These are phyloP conservation scores for Fomitopsis pulvina DNA, from an alignment of 768 basidiomycete genomes.

Conservation along the genomic window DNA sequence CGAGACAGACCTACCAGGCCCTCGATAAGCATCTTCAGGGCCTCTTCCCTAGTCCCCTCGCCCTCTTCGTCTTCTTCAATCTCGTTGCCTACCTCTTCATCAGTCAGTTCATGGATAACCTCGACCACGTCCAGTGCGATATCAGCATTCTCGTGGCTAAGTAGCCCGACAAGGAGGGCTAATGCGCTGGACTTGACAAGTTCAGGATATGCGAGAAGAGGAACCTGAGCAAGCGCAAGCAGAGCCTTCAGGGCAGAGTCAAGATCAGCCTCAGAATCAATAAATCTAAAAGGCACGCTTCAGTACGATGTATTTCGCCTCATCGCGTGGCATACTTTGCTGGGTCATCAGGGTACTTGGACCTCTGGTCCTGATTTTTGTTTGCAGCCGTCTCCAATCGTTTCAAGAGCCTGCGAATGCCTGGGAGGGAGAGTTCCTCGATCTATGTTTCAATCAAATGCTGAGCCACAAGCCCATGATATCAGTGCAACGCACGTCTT, in stretches of 20 bases:
- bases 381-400: constrained; percentile 84
- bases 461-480: constrained; percentile 1
- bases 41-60: constrained; percentile 53
- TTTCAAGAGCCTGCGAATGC: constrained; percentile 66
- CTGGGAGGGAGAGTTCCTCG: constrained; percentile 61
- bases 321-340: constrained; percentile 58
- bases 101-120: constrained; percentile 88
- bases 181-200: constrained; percentile 73
- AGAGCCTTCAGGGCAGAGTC: constrained; percentile 82
- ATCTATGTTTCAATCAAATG: constrained; percentile 31
- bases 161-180: constrained; percentile 67
- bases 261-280: constrained; percentile 96
- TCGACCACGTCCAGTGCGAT: constrained; percentile 96
- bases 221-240: constrained; percentile 83
- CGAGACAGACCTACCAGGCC: constrained; percentile 51
- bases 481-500: constrained; percentile 44
- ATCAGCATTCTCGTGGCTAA: constrained; percentile 95
- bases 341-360: constrained; percentile 91
- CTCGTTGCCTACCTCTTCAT: constrained; percentile 89
- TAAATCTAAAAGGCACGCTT: constrained; percentile 63
- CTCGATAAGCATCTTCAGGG: constrained; percentile 69
- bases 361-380: constrained; percentile 94
- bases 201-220: constrained; percentile 82
- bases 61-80: constrained; percentile 59
- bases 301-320: not conserved